These are phyloP conservation scores for Apiotrichum laibachii DNA, from an alignment of 1,284 basidiomycete genomes.

Conservation along the genomic window DNA sequence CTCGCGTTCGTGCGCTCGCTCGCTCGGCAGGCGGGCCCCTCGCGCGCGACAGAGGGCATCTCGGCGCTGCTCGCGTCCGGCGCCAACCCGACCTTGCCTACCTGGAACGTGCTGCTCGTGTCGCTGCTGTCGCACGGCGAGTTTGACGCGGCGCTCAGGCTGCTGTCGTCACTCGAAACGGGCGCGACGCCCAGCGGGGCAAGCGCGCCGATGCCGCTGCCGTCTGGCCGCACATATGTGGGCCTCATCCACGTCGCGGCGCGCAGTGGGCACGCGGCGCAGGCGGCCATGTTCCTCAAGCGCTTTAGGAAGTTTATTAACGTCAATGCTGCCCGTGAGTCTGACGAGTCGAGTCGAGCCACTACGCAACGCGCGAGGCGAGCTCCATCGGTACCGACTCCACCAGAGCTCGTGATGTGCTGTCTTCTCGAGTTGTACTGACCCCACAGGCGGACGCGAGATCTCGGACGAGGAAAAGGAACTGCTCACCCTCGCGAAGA, in stretches of 20 bases:
- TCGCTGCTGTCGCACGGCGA: conserved; percentile 23
- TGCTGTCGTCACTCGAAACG: conserved; percentile 30
- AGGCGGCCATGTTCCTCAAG: conserved; percentile 6
- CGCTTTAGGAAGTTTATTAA: conserved; percentile 2
- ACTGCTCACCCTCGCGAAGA: too few relatives aligned
- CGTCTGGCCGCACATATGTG: conserved; percentile 12
- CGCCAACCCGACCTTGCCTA: conserved; percentile 17
- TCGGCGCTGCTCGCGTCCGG: conserved; percentile 18
- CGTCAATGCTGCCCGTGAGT: neutral
- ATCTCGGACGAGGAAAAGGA: too few relatives aligned
- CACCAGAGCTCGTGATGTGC: too few relatives aligned
- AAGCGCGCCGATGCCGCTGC: conserved; percentile 6
- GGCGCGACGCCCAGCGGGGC: neutral
- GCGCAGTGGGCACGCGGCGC: conserved; percentile 1
- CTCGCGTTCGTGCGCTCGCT: conserved; percentile 28
- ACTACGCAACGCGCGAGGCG: too few relatives aligned
- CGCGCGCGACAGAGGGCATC: conserved; percentile 19
- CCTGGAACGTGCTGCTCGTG: conserved; percentile 29
- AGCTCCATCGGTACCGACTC: too few relatives aligned
- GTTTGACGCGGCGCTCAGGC: conserved; percentile 18
- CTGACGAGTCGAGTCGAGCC: too few relatives aligned
- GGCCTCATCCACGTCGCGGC: conserved; percentile 12
- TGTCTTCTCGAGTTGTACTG: too few relatives aligned
- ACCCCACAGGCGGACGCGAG: too few relatives aligned
- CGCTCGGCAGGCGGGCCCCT: conserved; percentile 11